A percentile compares a stretch with the other conserved stretches of the same genome.
These are phyloP conservation scores for Fusarium algeriense DNA, from an alignment of 2,329 filamentous ascomycete genomes.

Conservation along the genomic window DNA sequence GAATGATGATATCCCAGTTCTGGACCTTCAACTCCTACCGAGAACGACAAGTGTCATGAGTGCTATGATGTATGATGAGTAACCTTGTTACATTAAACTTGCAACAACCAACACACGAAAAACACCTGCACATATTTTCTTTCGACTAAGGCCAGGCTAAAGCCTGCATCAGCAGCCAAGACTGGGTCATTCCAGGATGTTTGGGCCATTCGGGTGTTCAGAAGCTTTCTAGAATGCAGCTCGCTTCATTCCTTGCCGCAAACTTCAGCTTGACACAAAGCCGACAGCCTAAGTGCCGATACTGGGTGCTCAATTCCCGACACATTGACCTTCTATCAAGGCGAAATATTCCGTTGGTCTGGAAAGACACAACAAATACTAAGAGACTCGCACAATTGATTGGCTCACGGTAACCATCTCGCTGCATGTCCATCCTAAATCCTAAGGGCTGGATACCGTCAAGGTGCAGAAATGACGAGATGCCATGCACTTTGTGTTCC, in stretches of 20 bases:
- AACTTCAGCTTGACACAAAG: conserved; percentile 32
- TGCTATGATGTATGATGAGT: conserved; percentile 5
- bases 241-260: conserved; percentile 22
- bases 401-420: conserved; percentile 17
- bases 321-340: not conserved
- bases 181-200: conserved; percentile 26
- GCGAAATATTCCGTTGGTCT: conserved; percentile 8
- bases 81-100: conserved; percentile 32
- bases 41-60: not conserved
- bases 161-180: conserved; percentile 31
- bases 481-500: conserved; percentile 40
- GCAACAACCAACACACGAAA: conserved; percentile 26
- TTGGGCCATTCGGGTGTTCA: conserved; percentile 17
- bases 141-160: conserved; percentile 24
- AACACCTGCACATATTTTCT: conserved; percentile 35
- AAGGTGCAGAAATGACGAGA: conserved; percentile 44
- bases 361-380: not conserved
- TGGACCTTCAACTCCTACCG: not conserved
- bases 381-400: conserved; percentile 5
- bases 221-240: conserved; percentile 36
- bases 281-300: conserved; percentile 29
- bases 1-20: not conserved
- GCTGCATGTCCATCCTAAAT: conserved; percentile 21
- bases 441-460: conserved; percentile 11
- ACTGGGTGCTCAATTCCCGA: not conserved